Evolutionary conservation across 2,329 filamentous ascomycete genomes (phyloP).

Genomic region (Dothistroma septosporum): DNA sequence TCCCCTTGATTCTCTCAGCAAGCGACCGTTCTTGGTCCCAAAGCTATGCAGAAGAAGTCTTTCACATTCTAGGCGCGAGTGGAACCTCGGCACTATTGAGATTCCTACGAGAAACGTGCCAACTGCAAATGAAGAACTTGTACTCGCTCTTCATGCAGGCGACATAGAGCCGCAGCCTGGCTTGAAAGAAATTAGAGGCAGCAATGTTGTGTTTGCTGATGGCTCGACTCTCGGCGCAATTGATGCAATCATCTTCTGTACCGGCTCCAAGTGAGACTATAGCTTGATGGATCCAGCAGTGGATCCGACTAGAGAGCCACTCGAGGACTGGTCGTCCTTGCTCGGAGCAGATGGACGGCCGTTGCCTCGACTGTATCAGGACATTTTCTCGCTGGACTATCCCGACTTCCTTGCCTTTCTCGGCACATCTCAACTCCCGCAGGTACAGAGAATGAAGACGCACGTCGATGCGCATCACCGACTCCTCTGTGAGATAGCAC

Average conservation of each 20-base stretch:
- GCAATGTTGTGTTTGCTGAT: slow-evolving; percentile 2
- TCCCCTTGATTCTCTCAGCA: slow-evolving; percentile 2
- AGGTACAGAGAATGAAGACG: neutral
- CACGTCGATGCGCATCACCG: slow-evolving; percentile 12
- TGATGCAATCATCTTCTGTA: slow-evolving; percentile 13
- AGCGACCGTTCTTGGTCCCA: slow-evolving; percentile 1
- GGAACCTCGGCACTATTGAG: slow-evolving; percentile 5
- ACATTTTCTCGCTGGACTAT: slow-evolving; percentile 9
- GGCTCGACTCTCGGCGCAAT: slow-evolving; percentile 3
- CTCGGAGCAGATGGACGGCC: slow-evolving; percentile 9
- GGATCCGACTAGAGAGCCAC: slow-evolving; percentile 5
- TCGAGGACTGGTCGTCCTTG: slow-evolving; percentile 7
- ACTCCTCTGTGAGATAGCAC: slow-evolving; percentile 4
- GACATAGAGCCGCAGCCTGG: slow-evolving; percentile 6
- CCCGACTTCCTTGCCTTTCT: slow-evolving; percentile 11
- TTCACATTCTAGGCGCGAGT: slow-evolving; percentile 8
- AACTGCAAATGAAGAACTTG: slow-evolving; percentile 6
- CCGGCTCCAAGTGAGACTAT: slow-evolving; percentile 9
- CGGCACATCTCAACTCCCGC: slow-evolving; percentile 8
- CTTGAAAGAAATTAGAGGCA: slow-evolving; percentile 2
- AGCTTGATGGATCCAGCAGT: neutral
- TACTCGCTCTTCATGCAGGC: slow-evolving; percentile 6
- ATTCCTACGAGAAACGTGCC: neutral
- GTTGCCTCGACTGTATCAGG: slow-evolving; percentile 10
- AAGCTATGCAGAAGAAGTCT: slow-evolving; percentile 2